phyloP scores from a whole-genome alignment of 192 early-diverging fungal species.

The Linnemannia hyalina region DNA sequence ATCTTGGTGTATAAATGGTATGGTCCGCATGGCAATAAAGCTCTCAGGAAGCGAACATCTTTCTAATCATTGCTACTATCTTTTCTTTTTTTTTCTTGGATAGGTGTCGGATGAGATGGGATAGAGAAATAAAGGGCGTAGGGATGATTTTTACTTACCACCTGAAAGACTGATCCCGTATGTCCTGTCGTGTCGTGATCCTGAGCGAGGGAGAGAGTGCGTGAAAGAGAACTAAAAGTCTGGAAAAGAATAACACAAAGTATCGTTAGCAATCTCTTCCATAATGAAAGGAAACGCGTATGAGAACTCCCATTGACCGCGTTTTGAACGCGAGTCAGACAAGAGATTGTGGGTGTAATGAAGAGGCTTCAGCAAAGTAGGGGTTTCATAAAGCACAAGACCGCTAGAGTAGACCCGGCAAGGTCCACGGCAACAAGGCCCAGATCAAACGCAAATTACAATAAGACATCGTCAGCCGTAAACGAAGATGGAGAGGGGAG shows the following conservation, averaged over 20 bases:
- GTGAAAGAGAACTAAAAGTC: background rate
- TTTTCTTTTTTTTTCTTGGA: slow-evolving; percentile 10
- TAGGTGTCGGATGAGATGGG: background rate
- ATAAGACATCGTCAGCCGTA: slow-evolving; percentile 54
- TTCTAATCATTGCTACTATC: slow-evolving; percentile 51
- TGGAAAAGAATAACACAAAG: background rate
- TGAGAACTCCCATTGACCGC: background rate
- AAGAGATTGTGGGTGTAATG: background rate
- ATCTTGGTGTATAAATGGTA: slow-evolving; percentile 59
- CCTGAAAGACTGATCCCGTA: background rate
- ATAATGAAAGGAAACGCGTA: background rate
- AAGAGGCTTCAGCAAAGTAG: slow-evolving; percentile 52
- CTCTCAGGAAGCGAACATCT: slow-evolving; percentile 59
- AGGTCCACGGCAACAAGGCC: slow-evolving; percentile 61
- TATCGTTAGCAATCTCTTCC: background rate
- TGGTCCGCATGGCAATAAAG: slow-evolving; percentile 60
- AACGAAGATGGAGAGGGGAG: background rate
- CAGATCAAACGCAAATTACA: slow-evolving; percentile 61
- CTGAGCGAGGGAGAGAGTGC: background rate
- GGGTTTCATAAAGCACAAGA: slow-evolving; percentile 61
- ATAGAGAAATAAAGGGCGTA: background rate
- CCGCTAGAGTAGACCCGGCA: slow-evolving; percentile 59
- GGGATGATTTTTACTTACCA: slow-evolving; percentile 10
- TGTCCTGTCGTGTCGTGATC: background rate
- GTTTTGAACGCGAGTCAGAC: background rate